Percentiles rank a stretch among this genome's conserved stretches.
Evolutionary conservation across 495 filamentous ascomycete species (phyloP).

Genomic region (Letharia columbiana): DNA sequence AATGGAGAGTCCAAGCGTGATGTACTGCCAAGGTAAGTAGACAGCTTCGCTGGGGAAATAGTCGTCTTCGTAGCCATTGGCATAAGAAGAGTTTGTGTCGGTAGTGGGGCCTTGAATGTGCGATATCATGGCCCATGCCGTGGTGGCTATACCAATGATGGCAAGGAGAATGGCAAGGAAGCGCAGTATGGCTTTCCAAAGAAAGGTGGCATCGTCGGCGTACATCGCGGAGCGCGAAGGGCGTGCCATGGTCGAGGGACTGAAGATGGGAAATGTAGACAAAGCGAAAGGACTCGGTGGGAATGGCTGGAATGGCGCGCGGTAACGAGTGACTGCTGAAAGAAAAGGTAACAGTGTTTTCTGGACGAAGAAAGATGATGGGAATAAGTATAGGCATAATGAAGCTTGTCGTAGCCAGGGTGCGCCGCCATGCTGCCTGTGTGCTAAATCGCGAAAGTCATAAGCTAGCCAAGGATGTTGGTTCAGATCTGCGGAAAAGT

Average conservation of each 20-base stretch:
- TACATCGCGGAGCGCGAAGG: constrained; percentile 3
- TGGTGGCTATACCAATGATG: constrained; percentile 26
- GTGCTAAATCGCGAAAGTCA: neutral
- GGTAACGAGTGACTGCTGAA: neutral
- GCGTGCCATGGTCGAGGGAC: constrained; percentile 4
- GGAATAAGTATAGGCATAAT: neutral
- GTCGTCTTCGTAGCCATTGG: neutral
- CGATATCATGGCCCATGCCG: constrained; percentile 24
- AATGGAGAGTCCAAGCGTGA: constrained; percentile 24
- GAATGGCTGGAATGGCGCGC: neutral
- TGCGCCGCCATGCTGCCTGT: neutral
- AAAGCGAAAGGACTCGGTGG: neutral
- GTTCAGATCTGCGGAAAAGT: neutral
- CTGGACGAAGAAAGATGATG: neutral
- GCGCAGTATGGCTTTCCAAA: constrained; percentile 30
- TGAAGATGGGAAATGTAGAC: neutral
- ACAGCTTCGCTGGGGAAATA: neutral
- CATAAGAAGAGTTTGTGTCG: neutral
- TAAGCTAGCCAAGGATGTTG: neutral
- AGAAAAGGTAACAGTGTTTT: neutral
- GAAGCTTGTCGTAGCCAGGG: neutral
- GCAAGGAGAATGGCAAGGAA: constrained; percentile 23
- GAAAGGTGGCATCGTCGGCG: constrained; percentile 16
- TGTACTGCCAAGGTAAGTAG: constrained; percentile 22
- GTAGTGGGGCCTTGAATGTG: neutral